phyloP scores from a whole-genome alignment of 352 stramenopile genomes.

The Aphanomyces invadans region DNA sequence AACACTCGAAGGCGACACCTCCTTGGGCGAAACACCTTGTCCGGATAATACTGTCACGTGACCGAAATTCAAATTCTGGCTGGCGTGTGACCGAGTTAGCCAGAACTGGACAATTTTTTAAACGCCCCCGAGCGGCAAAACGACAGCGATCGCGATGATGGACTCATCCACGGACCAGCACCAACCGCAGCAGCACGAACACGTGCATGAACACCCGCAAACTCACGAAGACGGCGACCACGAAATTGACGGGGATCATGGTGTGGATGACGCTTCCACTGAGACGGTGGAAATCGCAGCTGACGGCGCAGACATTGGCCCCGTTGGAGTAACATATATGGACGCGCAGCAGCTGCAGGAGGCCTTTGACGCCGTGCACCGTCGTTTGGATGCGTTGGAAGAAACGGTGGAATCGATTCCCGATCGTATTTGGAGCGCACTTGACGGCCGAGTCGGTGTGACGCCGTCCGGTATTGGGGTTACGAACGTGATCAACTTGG shows the following conservation, averaged over 20 bases:
- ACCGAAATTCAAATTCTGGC: constrained; percentile 11
- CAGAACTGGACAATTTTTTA: constrained; percentile 17
- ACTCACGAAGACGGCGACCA: neutral
- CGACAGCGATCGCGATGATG: neutral
- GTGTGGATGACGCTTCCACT: neutral
- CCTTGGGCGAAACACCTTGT: neutral
- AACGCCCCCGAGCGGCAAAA: constrained; percentile 9
- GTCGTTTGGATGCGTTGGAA: constrained; percentile 1
- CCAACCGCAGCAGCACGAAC: neutral
- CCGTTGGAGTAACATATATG: neutral
- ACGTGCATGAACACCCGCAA: too few relatives aligned
- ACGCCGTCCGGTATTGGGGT: neutral
- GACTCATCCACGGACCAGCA: constrained; percentile 2
- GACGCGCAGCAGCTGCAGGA: neutral
- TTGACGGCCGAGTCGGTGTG: neutral
- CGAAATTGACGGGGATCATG: neutral
- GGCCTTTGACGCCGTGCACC: neutral
- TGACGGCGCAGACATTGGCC: too few relatives aligned
- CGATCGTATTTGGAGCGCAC: neutral
- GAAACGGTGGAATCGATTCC: neutral
- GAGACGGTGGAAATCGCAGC: too few relatives aligned
- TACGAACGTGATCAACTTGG: constrained; percentile 3
- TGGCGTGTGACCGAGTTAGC: neutral
- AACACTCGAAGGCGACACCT: neutral
- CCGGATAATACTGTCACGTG: neutral